Evolutionary conservation across 495 filamentous ascomycete genomes (phyloP).

Genomic region (Acidiella bohemica): DNA sequence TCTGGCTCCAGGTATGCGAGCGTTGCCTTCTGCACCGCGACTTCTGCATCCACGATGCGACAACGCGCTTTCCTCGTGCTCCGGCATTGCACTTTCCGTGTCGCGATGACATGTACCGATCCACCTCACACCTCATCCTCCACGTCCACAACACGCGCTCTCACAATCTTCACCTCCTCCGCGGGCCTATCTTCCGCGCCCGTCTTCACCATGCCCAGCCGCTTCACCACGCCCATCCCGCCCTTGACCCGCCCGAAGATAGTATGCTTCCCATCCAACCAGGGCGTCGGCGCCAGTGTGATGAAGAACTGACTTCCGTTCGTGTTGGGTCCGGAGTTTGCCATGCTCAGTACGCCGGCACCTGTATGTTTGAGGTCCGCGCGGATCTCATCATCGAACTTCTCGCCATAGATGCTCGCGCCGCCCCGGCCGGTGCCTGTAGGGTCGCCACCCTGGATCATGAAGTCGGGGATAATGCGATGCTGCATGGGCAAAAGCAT

Average conservation of each 20-base stretch:
- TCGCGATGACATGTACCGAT: background rate
- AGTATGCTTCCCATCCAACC: slow-evolving; percentile 95
- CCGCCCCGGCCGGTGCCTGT: slow-evolving; percentile 92
- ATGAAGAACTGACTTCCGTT: slow-evolving; percentile 86
- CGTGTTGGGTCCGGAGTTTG: slow-evolving; percentile 85
- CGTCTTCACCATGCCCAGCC: slow-evolving; percentile 86
- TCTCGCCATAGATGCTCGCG: slow-evolving; percentile 79
- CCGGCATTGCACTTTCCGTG: too few species aligned
- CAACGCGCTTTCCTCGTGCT: too few species aligned
- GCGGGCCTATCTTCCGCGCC: slow-evolving; percentile 63
- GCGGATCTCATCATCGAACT: slow-evolving; percentile 87
- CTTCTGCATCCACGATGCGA: too few species aligned
- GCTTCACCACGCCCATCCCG: slow-evolving; percentile 68
- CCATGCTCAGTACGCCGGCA: slow-evolving; percentile 88
- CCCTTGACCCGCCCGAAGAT: slow-evolving; percentile 88
- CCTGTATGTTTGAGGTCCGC: slow-evolving; percentile 76
- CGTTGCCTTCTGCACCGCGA: too few species aligned
- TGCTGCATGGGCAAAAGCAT: too few species aligned
- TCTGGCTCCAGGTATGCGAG: too few species aligned
- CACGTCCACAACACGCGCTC: slow-evolving; percentile 51
- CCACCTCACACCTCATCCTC: slow-evolving; percentile 28
- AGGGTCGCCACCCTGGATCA: slow-evolving; percentile 93
- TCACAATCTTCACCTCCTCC: slow-evolving; percentile 72
- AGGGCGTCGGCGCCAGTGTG: slow-evolving; percentile 87
- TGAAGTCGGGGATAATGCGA: slow-evolving; percentile 90